Percentiles rank a stretch among this genome's conserved stretches.
These are phyloP conservation scores for Fragaria vesca DNA, from an alignment of 306 rosid species.

Conservation along the genomic window DNA sequence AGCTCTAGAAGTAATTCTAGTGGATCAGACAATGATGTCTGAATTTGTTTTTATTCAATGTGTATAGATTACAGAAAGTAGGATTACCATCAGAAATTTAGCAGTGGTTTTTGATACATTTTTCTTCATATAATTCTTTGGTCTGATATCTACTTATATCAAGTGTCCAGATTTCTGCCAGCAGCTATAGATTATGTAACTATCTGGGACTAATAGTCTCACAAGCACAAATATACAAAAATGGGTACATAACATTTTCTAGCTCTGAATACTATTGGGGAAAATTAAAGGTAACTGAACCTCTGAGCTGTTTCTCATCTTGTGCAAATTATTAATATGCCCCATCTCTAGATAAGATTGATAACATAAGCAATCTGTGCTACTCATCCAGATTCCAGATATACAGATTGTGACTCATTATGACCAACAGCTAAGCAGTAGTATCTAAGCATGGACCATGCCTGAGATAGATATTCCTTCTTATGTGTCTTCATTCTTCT, in stretches of 20 bases:
- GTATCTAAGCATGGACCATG: conserved; percentile 22
- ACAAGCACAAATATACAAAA: conserved; percentile 6
- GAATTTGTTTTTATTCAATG: conserved; percentile 5
- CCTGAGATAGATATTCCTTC: conserved; percentile 21
- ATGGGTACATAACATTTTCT: background rate
- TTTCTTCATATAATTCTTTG: conserved; percentile 1
- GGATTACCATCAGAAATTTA: conserved; percentile 5
- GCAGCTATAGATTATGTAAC: background rate
- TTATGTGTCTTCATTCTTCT: conserved; percentile 25
- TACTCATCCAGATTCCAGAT: conserved; percentile 13
- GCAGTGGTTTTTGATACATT: background rate
- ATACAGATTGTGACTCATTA: conserved; percentile 20
- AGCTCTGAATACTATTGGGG: background rate
- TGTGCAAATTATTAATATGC: conserved; percentile 10
- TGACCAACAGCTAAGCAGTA: conserved; percentile 30
- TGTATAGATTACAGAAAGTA: conserved; percentile 11
- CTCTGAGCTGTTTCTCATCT: conserved; percentile 8
- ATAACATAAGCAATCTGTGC: background rate
- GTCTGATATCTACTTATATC: background rate
- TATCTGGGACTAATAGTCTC: background rate
- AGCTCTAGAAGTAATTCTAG: conserved; percentile 35
- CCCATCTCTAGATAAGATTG: conserved; percentile 18
- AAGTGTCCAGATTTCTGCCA: conserved; percentile 7
- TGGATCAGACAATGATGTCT: conserved; percentile 37
- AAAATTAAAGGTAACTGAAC: background rate